Evolutionary conservation across 768 basidiomycete genomes (phyloP).

Genomic region (Termitomyces titanicus): DNA sequence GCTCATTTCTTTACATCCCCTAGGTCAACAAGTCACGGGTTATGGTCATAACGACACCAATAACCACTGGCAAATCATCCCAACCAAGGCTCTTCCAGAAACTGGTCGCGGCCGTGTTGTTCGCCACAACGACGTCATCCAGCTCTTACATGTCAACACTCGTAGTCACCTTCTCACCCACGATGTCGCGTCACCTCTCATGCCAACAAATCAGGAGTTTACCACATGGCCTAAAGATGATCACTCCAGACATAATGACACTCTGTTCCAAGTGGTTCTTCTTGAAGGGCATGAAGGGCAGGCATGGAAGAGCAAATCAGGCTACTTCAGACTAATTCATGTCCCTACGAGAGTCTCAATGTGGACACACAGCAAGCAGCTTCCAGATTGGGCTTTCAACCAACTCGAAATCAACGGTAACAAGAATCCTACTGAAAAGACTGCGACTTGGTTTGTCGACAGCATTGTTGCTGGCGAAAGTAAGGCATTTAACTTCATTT

Average conservation of each 20-base stretch:
- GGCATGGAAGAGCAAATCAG: constrained; percentile 90
- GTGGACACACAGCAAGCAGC: constrained; percentile 83
- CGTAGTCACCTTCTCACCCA: constrained; percentile 85
- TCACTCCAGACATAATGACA: constrained; percentile 76
- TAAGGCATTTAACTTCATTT: constrained; percentile 33
- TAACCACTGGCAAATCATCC: constrained; percentile 94
- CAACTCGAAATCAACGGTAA: constrained; percentile 99
- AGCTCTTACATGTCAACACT: constrained; percentile 85
- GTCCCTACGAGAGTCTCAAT: constrained; percentile 86
- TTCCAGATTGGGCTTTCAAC: constrained; percentile 96
- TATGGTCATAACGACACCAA: constrained; percentile 94
- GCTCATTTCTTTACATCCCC: constrained; percentile 1
- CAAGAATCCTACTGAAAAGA: constrained; percentile 81
- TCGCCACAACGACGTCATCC: constrained; percentile 84
- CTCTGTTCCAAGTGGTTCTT: constrained; percentile 77
- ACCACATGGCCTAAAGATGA: constrained; percentile 89
- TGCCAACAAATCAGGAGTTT: constrained; percentile 98
- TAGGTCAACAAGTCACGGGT: constrained; percentile 94
- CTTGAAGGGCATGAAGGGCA: constrained; percentile 74
- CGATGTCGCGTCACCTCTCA: constrained; percentile 94
- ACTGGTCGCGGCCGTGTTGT: constrained; percentile 91
- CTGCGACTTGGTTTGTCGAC: constrained; percentile 87
- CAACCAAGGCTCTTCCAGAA: constrained; percentile 92
- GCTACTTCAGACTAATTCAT: constrained; percentile 90
- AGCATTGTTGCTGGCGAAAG: constrained; percentile 73